Conservation (phyloP, 1,284 basidiomycete species). For the Lentinula novae-zelandiae region DNA sequence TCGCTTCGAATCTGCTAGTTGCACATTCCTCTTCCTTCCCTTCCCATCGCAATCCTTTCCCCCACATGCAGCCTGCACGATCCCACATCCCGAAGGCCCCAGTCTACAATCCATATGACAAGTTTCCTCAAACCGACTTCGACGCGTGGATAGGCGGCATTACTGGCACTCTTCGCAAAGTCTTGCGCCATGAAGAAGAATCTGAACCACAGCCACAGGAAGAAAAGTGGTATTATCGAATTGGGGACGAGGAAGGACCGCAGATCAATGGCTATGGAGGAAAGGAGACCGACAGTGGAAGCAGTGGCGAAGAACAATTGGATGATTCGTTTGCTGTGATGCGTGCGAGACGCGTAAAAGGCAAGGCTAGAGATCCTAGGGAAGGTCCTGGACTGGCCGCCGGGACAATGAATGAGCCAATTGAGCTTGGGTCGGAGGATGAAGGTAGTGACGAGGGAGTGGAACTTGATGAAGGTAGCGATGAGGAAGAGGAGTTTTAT, state of each 20-base stretch:
- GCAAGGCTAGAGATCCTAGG: slow-evolving; percentile 56
- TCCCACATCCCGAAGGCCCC: slow-evolving; percentile 30
- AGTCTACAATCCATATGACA: slow-evolving; percentile 67
- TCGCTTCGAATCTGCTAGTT: background rate
- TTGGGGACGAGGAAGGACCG: background rate
- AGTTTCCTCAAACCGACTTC: slow-evolving; percentile 61
- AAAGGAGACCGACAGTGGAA: slow-evolving; percentile 15
- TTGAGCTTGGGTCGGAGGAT: slow-evolving; percentile 33
- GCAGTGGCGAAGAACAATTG: slow-evolving; percentile 17
- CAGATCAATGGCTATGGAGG: slow-evolving; percentile 2
- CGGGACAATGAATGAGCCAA: slow-evolving; percentile 40
- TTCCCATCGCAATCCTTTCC: background rate
- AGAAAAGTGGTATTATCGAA: slow-evolving; percentile 2
- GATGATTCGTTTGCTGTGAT: slow-evolving; percentile 17
- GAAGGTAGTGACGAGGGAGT: slow-evolving; percentile 15
- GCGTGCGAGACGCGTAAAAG: slow-evolving; percentile 31
- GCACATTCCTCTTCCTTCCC: background rate
- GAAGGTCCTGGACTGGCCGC: slow-evolving; percentile 48
- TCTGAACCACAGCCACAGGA: background rate
- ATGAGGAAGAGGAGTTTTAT: slow-evolving; percentile 17
- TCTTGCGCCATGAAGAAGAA: slow-evolving; percentile 42
- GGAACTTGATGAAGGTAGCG: slow-evolving; percentile 18
- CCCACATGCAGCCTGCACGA: background rate
- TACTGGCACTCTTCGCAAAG: slow-evolving; percentile 49
- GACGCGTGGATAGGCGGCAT: slow-evolving; percentile 66